Evolutionary conservation across 345 rosid species (phyloP).

Genomic region (Microthlaspi erraticum): DNA sequence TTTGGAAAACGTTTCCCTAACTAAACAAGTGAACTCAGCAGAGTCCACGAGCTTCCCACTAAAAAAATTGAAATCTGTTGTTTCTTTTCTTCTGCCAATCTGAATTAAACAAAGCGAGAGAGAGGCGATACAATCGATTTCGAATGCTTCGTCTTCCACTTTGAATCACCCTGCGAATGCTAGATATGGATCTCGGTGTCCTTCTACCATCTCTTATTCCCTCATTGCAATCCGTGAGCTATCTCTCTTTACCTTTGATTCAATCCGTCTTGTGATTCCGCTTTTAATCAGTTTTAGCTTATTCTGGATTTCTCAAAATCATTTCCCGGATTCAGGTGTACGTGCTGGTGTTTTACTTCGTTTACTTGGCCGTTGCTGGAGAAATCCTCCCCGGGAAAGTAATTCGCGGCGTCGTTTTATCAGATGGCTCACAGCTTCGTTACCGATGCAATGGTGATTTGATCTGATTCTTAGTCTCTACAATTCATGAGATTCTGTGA

Average conservation of each 20-base stretch:
- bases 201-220: slow-evolving; percentile 57
- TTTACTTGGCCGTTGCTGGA: slow-evolving; percentile 72
- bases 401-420: slow-evolving; percentile 63
- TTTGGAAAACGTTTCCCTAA: background rate
- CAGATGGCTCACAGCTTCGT: slow-evolving; percentile 70
- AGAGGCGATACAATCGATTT: slow-evolving; percentile 38
- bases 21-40: slow-evolving; percentile 15
- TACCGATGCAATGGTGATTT: slow-evolving; percentile 79
- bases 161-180: background rate
- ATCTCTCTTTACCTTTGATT: slow-evolving; percentile 17
- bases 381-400: slow-evolving; percentile 68
- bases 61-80: slow-evolving; percentile 9
- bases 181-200: slow-evolving; percentile 57
- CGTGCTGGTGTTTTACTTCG: slow-evolving; percentile 56
- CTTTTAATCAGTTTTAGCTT: background rate
- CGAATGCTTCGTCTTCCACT: slow-evolving; percentile 33
- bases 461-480: background rate
- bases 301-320: background rate
- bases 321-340: slow-evolving; percentile 51
- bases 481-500: background rate
- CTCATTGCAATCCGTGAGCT: slow-evolving; percentile 64
- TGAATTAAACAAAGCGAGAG: slow-evolving; percentile 17
- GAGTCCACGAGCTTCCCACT: slow-evolving; percentile 41
- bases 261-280: background rate
- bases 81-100: background rate